These are phyloP conservation scores for Vitis labrusca DNA, from an alignment of 164 flowering plant species.

Conservation along the genomic window DNA sequence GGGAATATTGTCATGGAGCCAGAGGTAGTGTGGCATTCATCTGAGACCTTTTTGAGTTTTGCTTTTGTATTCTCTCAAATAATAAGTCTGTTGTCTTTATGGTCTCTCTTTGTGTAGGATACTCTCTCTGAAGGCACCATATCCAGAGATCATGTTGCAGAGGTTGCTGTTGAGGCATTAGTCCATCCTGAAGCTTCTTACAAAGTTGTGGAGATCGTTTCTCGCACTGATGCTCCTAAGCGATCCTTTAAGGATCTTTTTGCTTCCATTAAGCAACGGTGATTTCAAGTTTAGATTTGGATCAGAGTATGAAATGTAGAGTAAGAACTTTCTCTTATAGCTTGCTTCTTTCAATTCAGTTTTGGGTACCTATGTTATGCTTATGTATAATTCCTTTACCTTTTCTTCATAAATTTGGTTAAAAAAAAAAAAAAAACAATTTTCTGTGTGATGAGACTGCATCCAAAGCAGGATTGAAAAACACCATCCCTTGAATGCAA, in stretches of 20 bases:
- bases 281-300: constrained; percentile 7
- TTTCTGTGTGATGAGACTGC: no score
- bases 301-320: no score
- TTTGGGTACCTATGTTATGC: no score
- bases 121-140: constrained; percentile 75
- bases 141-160: constrained; percentile 94
- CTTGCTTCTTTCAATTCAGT: no score
- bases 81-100: background rate
- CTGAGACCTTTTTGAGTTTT: background rate
- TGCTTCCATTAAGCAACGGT: constrained; percentile 60
- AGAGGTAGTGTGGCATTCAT: constrained; percentile 57
- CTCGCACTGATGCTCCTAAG: constrained; percentile 82
- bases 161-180: constrained; percentile 91
- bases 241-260: constrained; percentile 75
- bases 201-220: constrained; percentile 92
- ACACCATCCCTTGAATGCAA: no score
- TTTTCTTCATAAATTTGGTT: no score
- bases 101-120: constrained; percentile 47
- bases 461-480: no score
- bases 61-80: constrained; percentile 1
- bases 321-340: no score
- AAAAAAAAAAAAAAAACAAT: no score
- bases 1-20: constrained; percentile 90
- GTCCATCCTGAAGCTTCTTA: constrained; percentile 63
- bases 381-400: no score